phyloP scores from a whole-genome alignment of 805 yeast genomes.

The Lipomyces mesembrius region DNA sequence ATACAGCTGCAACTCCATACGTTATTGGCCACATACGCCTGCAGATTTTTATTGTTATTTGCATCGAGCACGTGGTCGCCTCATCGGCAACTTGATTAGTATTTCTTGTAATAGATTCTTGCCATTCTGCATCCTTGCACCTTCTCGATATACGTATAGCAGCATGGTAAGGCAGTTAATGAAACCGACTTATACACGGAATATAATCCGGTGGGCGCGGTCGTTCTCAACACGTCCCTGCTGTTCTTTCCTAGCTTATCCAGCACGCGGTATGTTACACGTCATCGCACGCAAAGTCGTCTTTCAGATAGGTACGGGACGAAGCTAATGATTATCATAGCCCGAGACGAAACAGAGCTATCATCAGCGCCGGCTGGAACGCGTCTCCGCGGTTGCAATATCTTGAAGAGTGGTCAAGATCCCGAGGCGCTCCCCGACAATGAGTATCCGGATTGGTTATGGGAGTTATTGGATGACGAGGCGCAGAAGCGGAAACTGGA shows the following conservation, averaged over 20 bases:
- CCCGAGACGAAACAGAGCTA: background rate
- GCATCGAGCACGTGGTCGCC: too few species aligned
- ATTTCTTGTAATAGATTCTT: too few species aligned
- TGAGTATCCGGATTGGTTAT: conserved; percentile 94
- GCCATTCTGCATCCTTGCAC: background rate
- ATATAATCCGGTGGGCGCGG: background rate
- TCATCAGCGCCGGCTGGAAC: conserved; percentile 40
- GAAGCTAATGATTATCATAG: background rate
- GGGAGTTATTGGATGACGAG: conserved; percentile 76
- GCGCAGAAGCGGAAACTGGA: conserved; percentile 62
- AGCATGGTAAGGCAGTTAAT: background rate
- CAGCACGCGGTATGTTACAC: background rate
- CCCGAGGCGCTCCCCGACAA: conserved; percentile 84
- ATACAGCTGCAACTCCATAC: too few species aligned
- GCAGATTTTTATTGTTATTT: too few species aligned
- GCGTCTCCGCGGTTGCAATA: conserved; percentile 74
- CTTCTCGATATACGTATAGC: background rate
- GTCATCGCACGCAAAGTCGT: conserved; percentile 1
- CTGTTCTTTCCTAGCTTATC: conserved; percentile 1
- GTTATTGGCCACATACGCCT: too few species aligned
- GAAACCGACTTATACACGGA: background rate
- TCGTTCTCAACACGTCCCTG: background rate
- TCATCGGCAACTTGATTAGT: too few species aligned
- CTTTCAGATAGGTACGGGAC: background rate
- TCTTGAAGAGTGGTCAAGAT: conserved; percentile 80